A percentile compares a stretch with the other conserved stretches of the same genome.
Evolutionary conservation across 129 eudicot genomes (phyloP).

Genomic region (Arctium lappa): DNA sequence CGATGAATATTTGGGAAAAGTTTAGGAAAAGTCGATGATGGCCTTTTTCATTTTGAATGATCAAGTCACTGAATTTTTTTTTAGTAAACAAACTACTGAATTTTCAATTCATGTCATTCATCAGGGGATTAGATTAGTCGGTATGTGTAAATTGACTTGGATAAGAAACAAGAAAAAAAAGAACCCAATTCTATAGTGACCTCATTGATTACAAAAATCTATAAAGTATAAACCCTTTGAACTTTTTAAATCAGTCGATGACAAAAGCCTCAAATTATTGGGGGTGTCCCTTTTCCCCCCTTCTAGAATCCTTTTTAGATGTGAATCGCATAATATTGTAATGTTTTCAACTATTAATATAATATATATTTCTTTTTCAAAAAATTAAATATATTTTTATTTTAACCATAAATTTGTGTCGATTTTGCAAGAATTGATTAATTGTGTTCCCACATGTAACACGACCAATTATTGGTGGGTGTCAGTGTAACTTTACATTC

Average conservation of each 20-base stretch:
- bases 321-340: background rate
- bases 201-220: constrained; percentile 12
- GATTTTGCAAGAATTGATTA: background rate
- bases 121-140: too few species aligned
- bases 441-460: constrained; percentile 21
- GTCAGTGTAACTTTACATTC: constrained; percentile 6
- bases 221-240: background rate
- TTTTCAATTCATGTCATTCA: too few species aligned
- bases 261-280: constrained; percentile 33
- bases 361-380: background rate
- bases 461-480: constrained; percentile 18
- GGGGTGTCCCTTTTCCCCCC: background rate
- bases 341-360: constrained; percentile 12
- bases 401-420: constrained; percentile 3
- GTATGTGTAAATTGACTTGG: too few species aligned
- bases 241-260: constrained; percentile 12
- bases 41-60: too few species aligned
- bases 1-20: background rate
- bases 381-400: too few species aligned
- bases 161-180: background rate
- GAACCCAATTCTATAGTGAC: constrained; percentile 25
- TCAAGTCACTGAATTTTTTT: background rate
- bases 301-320: constrained; percentile 29
- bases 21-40: too few species aligned
- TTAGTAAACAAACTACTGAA: too few species aligned